A percentile compares a stretch with the other conserved stretches of the same genome.
phyloP scores from a whole-genome alignment of 352 stramenopile genomes.

The Phytopythium litorale region DNA sequence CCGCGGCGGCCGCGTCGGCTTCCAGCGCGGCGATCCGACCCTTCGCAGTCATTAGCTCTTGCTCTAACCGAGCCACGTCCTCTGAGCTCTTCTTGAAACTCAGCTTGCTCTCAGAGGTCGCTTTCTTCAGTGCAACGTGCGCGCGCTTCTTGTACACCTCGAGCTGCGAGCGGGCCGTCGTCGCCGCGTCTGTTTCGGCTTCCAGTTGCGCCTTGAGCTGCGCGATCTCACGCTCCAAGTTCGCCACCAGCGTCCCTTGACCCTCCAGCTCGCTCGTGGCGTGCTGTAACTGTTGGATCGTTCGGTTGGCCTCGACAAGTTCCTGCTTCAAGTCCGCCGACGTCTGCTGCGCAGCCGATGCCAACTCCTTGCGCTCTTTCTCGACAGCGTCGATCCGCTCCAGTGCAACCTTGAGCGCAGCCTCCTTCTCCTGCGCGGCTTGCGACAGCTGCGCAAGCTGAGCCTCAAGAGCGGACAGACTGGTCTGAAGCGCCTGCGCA shows the following conservation, averaged over 20 bases:
- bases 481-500: slow-evolving; percentile 11
- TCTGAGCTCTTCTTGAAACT: slow-evolving; percentile 50
- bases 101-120: slow-evolving; percentile 56
- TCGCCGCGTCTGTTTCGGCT: slow-evolving; percentile 46
- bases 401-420: slow-evolving; percentile 9
- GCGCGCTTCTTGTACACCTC: slow-evolving; percentile 82
- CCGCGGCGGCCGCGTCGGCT: slow-evolving; percentile 24
- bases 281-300: slow-evolving; percentile 28
- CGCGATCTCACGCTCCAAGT: slow-evolving; percentile 23
- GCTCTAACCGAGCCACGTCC: slow-evolving; percentile 37
- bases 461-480: neutral
- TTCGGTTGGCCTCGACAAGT: slow-evolving; percentile 26
- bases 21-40: slow-evolving; percentile 31
- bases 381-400: slow-evolving; percentile 10
- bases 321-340: slow-evolving; percentile 6
- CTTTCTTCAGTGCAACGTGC: slow-evolving; percentile 72
- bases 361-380: slow-evolving; percentile 17
- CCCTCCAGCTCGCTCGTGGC: slow-evolving; percentile 11
- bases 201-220: slow-evolving; percentile 33
- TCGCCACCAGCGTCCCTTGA: slow-evolving; percentile 12
- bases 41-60: slow-evolving; percentile 38
- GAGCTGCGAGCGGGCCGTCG: slow-evolving; percentile 46
- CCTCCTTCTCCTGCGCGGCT: slow-evolving; percentile 7
- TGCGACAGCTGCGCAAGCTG: neutral
- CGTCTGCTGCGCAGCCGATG: neutral